Evolutionary conservation across 371 early-diverging fungal genomes (phyloP).

Genomic region (Parasitella parasitica): DNA sequence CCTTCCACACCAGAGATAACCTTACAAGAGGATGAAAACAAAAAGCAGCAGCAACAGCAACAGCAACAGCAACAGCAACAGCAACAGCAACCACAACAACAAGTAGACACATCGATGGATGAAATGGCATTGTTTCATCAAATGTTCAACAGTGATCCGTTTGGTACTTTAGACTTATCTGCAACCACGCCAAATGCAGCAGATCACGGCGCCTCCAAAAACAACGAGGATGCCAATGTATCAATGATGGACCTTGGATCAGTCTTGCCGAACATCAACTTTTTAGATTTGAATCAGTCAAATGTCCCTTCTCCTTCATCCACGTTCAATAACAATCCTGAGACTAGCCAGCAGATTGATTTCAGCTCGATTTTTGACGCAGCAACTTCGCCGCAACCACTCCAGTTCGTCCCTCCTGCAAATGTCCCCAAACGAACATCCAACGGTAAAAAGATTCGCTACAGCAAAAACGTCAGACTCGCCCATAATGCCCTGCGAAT

Average conservation of each 20-base stretch:
- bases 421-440: constrained; percentile 37
- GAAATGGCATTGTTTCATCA: constrained; percentile 38
- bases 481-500: constrained; percentile 40
- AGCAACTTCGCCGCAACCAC: constrained; percentile 14
- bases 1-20: constrained; percentile 21
- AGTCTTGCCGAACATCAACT: constrained; percentile 14
- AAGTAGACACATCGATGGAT: constrained; percentile 22
- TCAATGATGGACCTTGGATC: constrained; percentile 20
- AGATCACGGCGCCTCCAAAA: not conserved
- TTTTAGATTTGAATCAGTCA: constrained; percentile 5
- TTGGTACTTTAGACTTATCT: constrained; percentile 18
- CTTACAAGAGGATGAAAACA: constrained; percentile 3
- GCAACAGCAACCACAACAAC: no score
- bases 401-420: constrained; percentile 18
- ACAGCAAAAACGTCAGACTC: constrained; percentile 38
- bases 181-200: not conserved
- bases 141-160: constrained; percentile 30
- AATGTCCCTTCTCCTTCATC: not conserved
- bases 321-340: not conserved
- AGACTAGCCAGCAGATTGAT: not conserved
- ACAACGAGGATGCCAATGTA: not conserved
- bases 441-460: constrained; percentile 46
- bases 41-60: not conserved
- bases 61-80: no score
- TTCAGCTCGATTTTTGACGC: not conserved